These are phyloP conservation scores for Cercophora scortea DNA, from an alignment of 495 filamentous ascomycete species.

Conservation along the genomic window DNA sequence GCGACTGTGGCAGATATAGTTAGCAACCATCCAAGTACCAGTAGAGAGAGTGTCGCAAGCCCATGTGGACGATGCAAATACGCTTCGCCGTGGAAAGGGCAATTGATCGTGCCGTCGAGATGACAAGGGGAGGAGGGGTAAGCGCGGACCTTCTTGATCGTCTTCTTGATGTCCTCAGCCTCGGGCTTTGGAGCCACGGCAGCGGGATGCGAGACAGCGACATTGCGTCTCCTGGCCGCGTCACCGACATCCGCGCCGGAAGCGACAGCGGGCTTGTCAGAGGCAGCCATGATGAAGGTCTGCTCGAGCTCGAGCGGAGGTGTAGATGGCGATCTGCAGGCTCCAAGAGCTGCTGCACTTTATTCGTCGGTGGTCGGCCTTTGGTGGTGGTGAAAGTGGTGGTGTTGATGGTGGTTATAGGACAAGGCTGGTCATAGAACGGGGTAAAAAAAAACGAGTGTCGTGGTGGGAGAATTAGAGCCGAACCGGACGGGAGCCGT, in stretches of 20 bases:
- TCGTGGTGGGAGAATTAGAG: too few relatives aligned
- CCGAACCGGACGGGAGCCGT: too few relatives aligned
- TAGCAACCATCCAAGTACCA: conserved; percentile 1
- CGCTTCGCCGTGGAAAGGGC: not conserved
- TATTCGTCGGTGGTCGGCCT: not conserved
- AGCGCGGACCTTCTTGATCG: conserved; percentile 47
- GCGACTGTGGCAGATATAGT: conserved; percentile 23
- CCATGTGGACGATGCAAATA: not conserved
- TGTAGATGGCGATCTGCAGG: not conserved
- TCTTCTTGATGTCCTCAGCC: conserved; percentile 58
- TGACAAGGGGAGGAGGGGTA: not conserved
- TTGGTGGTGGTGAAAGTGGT: not conserved
- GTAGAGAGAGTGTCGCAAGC: not conserved
- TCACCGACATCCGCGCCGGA: conserved; percentile 62
- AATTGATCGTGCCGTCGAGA: not conserved
- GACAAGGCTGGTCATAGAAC: not conserved
- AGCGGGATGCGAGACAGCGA: conserved; percentile 43
- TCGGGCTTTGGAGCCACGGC: conserved; percentile 30
- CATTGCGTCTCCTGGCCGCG: conserved; percentile 68
- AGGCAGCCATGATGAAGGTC: conserved; percentile 35
- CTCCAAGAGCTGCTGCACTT: not conserved
- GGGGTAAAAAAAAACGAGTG: not conserved
- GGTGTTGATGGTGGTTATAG: not conserved
- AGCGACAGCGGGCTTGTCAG: conserved; percentile 43
- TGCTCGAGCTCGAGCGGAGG: not conserved